Evolutionary conservation across 805 yeast genomes (phyloP).

Genomic region (Debaryomyces castellii): DNA sequence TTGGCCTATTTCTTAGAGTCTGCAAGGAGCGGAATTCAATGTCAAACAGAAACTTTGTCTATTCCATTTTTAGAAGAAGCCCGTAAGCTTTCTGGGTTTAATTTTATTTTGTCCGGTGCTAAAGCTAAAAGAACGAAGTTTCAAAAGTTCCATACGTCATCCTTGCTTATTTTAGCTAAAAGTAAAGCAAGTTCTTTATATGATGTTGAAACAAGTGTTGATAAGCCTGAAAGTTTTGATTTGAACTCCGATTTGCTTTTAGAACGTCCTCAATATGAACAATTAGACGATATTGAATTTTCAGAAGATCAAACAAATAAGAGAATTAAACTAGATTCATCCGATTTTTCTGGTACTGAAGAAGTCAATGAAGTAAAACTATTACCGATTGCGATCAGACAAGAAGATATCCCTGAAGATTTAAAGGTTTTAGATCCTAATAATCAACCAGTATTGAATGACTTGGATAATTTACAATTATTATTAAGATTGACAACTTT

Average conservation of each 20-base stretch:
- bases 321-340: slow-evolving; percentile 41
- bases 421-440: slow-evolving; percentile 71
- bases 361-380: slow-evolving; percentile 34
- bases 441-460: slow-evolving; percentile 69
- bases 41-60: slow-evolving; percentile 62
- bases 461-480: slow-evolving; percentile 72
- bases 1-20: slow-evolving; percentile 61
- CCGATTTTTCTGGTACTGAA: slow-evolving; percentile 17
- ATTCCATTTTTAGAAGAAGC: slow-evolving; percentile 56
- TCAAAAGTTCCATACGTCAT: slow-evolving; percentile 70
- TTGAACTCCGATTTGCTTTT: slow-evolving; percentile 76
- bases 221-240: slow-evolving; percentile 54
- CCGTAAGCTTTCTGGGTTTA: slow-evolving; percentile 56
- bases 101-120: slow-evolving; percentile 78
- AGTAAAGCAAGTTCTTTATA: slow-evolving; percentile 31
- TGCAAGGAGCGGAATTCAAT: slow-evolving; percentile 62
- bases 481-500: slow-evolving; percentile 64
- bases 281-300: slow-evolving; percentile 48
- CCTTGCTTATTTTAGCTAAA: slow-evolving; percentile 74
- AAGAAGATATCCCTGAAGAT: slow-evolving; percentile 59
- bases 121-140: slow-evolving; percentile 84
- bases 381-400: slow-evolving; percentile 62
- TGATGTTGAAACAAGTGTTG: slow-evolving; percentile 14
- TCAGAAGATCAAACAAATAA: slow-evolving; percentile 33
- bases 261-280: slow-evolving; percentile 72